Evolutionary conservation across 495 filamentous ascomycete species (phyloP), one percentile per base, ranked within the genome.

Genomic region (Talaromyces adpressus): DNA sequence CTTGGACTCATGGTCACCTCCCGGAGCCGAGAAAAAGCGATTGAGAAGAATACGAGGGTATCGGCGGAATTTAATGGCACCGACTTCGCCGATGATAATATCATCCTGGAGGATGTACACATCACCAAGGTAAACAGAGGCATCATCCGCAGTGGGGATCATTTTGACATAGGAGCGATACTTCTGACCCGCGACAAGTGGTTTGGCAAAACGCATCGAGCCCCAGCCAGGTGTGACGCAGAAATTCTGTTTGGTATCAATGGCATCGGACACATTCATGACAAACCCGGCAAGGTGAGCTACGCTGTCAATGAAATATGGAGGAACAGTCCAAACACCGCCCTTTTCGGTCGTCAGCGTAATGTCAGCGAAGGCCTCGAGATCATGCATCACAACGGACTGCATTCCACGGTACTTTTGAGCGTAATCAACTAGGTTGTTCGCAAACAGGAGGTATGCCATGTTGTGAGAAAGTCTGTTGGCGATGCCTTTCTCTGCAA

Each of bases 241-340:
- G 65, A 72, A 73, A 61, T 71, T 65, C 47, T 70, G 61, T 39
- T 65, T 65, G 4, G 69, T 66, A 59, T 77, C 68, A 0, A 63
- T 57, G 0, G 63, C 66, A 56, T 76, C 69, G 8, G 59, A 60
- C 9, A 58, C 66, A 57, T 80, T 79, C 63, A 77, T 63, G n/a
- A 74, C 64, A 36, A 80, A 73, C 0, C 80, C 79, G 3, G 72
- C 71, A 0, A 83, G 49, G 63, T 81, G 79, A 0, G 64, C 67
- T 9, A 80, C 63, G 23, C 71, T 75, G 56, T 83, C 80, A 57
- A 81, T 80, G 57, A 66, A 77, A 59, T 80, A 69, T 0, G 79
- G 79, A 2, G 73, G 67, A 8, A 68, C 65, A 30, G 67, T 70
- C 68, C 71, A 80, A 0, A 51, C 67, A n/a, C 72, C 76, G 23